Percentiles rank a stretch among this genome's conserved stretches.
phyloP scores from a whole-genome alignment of 73 alveolate species.

The Tetrahymena elliotti region DNA sequence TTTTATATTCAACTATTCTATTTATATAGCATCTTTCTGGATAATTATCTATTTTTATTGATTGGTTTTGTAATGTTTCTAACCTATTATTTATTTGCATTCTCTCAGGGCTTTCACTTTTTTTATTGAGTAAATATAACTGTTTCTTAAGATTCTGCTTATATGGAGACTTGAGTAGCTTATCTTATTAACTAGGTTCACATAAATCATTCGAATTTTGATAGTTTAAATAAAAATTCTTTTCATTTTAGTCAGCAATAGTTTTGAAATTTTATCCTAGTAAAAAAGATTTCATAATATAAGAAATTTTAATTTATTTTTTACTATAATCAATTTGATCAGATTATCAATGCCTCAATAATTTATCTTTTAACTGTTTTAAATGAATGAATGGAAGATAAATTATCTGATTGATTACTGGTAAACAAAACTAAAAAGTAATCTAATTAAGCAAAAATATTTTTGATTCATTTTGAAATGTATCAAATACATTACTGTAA shows the following conservation, averaged over 20 bases:
- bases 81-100: neutral
- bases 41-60: neutral
- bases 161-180: neutral
- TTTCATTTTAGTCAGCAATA: neutral
- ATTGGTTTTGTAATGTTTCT: neutral
- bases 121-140: neutral
- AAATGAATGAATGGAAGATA: neutral
- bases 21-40: neutral
- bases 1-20: neutral
- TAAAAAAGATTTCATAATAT: neutral
- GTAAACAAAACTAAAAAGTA: too few relatives aligned
- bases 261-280: neutral
- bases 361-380: neutral
- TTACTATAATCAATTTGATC: neutral
- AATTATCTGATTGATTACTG: neutral
- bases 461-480: too few relatives aligned
- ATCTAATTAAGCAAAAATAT: neutral
- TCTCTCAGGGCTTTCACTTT: neutral
- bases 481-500: too few relatives aligned
- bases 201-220: neutral
- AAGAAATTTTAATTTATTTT: too few relatives aligned
- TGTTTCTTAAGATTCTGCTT: neutral
- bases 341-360: neutral
- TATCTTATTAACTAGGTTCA: neutral
- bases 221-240: neutral